These are phyloP conservation scores for Aspergillus wentii DNA, from an alignment of 495 filamentous ascomycete species.

Conservation along the genomic window DNA sequence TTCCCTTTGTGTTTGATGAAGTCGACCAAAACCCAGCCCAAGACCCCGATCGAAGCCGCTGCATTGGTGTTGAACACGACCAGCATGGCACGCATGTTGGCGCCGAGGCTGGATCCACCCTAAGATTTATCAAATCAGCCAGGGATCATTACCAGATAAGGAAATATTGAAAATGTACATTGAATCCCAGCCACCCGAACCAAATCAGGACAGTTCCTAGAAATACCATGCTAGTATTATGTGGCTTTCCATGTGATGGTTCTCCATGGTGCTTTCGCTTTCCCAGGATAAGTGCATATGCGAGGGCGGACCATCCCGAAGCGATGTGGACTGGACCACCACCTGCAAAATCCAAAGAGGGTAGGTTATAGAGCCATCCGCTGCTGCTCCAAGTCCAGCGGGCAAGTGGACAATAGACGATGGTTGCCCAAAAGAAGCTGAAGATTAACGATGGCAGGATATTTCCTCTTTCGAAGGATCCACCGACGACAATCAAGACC, in stretches of 20 bases:
- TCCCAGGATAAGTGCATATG: slow-evolving; percentile 52
- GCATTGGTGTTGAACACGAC: slow-evolving; percentile 61
- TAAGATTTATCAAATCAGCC: slow-evolving; percentile 8
- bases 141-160: not conserved
- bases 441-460: slow-evolving; percentile 53
- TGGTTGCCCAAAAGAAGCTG: slow-evolving; percentile 54
- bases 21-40: slow-evolving; percentile 58
- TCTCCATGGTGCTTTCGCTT: slow-evolving; percentile 45
- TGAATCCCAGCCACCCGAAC: slow-evolving; percentile 61
- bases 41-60: slow-evolving; percentile 49
- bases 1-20: slow-evolving; percentile 48
- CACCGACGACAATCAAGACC: slow-evolving; percentile 49
- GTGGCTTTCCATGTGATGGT: slow-evolving; percentile 40
- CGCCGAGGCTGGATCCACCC: slow-evolving; percentile 55
- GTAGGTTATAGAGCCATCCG: slow-evolving; percentile 53
- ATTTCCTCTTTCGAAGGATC: slow-evolving; percentile 50
- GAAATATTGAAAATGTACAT: slow-evolving; percentile 23
- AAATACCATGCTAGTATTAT: slow-evolving; percentile 54
- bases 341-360: slow-evolving; percentile 52
- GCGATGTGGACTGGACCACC: slow-evolving; percentile 54
- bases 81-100: slow-evolving; percentile 50
- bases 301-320: slow-evolving; percentile 48
- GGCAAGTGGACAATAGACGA: slow-evolving; percentile 56
- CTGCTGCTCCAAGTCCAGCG: slow-evolving; percentile 58
- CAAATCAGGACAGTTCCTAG: slow-evolving; percentile 55